Evolutionary conservation across 352 stramenopile genomes (phyloP).

Genomic region (Blastocystis sp.): DNA sequence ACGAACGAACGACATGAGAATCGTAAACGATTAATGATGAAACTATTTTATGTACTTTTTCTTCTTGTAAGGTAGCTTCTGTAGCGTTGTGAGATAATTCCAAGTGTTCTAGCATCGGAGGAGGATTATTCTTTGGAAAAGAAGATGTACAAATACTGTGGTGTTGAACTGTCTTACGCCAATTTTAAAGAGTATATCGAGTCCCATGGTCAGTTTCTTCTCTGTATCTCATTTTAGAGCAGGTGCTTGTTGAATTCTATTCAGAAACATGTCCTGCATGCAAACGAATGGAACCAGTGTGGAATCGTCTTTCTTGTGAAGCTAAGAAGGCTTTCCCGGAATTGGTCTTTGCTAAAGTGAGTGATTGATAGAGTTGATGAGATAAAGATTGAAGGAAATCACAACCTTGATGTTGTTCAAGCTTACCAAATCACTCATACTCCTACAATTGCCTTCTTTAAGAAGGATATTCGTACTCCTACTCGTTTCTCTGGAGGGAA

Average conservation of each 20-base stretch:
- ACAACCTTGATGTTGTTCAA: constrained; percentile 58
- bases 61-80: constrained; percentile 21
- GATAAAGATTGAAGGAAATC: constrained; percentile 52
- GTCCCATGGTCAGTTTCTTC: background rate
- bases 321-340: constrained; percentile 28
- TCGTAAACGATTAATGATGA: constrained; percentile 19
- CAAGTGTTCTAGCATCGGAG: constrained; percentile 38
- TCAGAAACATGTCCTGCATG: constrained; percentile 58
- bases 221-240: background rate
- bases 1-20: background rate
- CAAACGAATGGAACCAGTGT: constrained; percentile 53
- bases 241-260: constrained; percentile 61
- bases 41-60: background rate
- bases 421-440: constrained; percentile 58
- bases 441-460: constrained; percentile 57
- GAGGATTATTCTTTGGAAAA: constrained; percentile 57
- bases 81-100: background rate
- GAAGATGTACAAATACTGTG: constrained; percentile 56
- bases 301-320: constrained; percentile 53
- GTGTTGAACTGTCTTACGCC: constrained; percentile 47
- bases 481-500: constrained; percentile 46
- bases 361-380: background rate
- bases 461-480: constrained; percentile 56
- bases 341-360: constrained; percentile 31
- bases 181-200: constrained; percentile 58